Conservation (phyloP, 192 early-diverging fungal species). For the Diversispora epigaea region DNA sequence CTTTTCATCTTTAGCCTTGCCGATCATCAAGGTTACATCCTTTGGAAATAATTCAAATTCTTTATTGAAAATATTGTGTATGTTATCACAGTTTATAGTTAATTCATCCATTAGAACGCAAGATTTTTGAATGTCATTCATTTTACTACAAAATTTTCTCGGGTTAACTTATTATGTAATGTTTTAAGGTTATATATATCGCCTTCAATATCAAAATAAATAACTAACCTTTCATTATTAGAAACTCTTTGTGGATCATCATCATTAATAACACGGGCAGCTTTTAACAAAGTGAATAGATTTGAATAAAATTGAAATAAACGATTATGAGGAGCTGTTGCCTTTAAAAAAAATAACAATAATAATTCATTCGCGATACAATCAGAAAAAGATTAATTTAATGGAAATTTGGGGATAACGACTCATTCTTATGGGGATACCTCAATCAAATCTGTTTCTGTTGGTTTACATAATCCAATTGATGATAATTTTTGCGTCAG, state of each 20-base stretch:
- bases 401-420: background rate
- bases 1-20: background rate
- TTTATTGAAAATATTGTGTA: background rate
- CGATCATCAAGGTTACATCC: background rate
- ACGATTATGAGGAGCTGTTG: background rate
- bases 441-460: background rate
- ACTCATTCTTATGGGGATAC: background rate
- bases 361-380: too few relatives aligned
- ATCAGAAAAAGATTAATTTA: background rate
- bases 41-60: conserved; percentile 20
- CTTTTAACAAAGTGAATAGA: background rate
- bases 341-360: background rate
- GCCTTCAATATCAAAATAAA: too few relatives aligned
- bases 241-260: background rate
- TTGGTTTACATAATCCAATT: background rate
- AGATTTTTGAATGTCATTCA: conserved; percentile 10
- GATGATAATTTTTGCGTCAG: background rate
- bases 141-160: background rate
- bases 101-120: conserved; percentile 15
- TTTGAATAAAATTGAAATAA: background rate
- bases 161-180: too few relatives aligned
- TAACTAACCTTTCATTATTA: too few relatives aligned
- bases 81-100: background rate
- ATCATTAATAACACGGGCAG: background rate
- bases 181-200: too few relatives aligned